Base-by-base conservation (phyloP, 164 flowering plant genomes). In the Buxus sempervirens region DNA sequence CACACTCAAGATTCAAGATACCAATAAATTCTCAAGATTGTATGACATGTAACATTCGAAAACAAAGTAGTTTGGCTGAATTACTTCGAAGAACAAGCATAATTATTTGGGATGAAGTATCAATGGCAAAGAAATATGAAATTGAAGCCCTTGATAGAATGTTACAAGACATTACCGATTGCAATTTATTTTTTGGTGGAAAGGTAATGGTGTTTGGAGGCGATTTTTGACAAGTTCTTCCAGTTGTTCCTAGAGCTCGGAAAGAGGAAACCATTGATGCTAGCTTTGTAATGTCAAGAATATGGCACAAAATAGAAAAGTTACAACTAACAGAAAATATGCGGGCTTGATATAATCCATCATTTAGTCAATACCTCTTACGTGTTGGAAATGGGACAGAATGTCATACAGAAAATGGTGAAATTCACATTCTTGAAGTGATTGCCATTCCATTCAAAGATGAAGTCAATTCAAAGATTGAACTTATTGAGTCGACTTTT, bases 1-100 rank as follows among this genome's bases (percentile, higher is more conserved):
- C 83, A 3, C 78, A 78, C 48, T 81, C 72, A 21, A 18, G 73
- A 0, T 75, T 80, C 16, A 75, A 75, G 48, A 67, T 78, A 0
- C 76, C 77, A 0, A 24, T 77, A 0, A 38, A 49, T 15, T 0
- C 0, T 15, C 2, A 36, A 5, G 25, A 25, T 0, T 12, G 9
- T 4, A 14, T 23, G 0, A 21, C 23, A 0, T 73, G 72, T 22
- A 1, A 38, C 0, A 58, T 75, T 0, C 4, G 48, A 2, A 70
- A 75, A 53, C 75, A 77, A 58, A 27, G 26, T 16, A n/a, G 25
- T 16, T 0, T 62, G 0, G 68, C 68, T 0, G 0, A 28, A 5
- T 22, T 78, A 0, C 2, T 77, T 0, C 4, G 38, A 18, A n/a
- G 49, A 7, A 12, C 68, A 20, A 32, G 26, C 9, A 22, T 70